Conservation (phyloP, 805 yeast species). For the Wickerhamiella parazyma region DNA sequence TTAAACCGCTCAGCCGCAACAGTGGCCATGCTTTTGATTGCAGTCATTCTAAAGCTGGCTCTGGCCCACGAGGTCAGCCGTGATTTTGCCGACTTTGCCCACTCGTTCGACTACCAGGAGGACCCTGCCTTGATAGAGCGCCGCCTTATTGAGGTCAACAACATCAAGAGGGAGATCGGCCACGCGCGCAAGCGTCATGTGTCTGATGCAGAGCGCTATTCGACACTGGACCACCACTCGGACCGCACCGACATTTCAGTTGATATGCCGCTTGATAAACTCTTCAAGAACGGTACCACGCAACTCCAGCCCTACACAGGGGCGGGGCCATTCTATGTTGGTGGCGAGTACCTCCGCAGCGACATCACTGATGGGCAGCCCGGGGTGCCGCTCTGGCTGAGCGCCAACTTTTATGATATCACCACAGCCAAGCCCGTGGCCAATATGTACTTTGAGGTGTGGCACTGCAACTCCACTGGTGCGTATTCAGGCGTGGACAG, state of each 20-base stretch:
- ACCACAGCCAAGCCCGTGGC: neutral
- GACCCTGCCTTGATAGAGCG: neutral
- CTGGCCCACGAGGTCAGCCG: neutral
- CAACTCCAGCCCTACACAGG: neutral
- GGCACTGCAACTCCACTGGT: slow-evolving; percentile 6
- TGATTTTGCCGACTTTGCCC: neutral
- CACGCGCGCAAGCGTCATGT: neutral
- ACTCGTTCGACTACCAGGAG: neutral
- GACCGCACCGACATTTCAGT: slow-evolving; percentile 1
- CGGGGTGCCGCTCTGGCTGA: neutral
- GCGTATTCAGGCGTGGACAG: slow-evolving; percentile 1
- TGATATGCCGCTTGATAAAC: neutral
- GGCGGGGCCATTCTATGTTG: slow-evolving; percentile 1
- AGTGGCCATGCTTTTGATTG: too few relatives aligned
- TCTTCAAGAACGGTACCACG: neutral
- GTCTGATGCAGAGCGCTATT: neutral
- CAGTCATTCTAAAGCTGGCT: too few relatives aligned
- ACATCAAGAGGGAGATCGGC: neutral
- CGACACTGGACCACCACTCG: slow-evolving; percentile 1
- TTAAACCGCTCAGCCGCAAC: neutral
- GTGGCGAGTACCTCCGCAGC: slow-evolving; percentile 3
- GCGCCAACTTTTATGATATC: slow-evolving; percentile 6
- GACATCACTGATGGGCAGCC: slow-evolving; percentile 1
- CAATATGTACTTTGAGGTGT: slow-evolving; percentile 1
- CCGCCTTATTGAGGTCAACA: neutral